Base-by-base conservation (phyloP, 2,329 filamentous ascomycete genomes). In the Westerdykella aurantiaca region DNA sequence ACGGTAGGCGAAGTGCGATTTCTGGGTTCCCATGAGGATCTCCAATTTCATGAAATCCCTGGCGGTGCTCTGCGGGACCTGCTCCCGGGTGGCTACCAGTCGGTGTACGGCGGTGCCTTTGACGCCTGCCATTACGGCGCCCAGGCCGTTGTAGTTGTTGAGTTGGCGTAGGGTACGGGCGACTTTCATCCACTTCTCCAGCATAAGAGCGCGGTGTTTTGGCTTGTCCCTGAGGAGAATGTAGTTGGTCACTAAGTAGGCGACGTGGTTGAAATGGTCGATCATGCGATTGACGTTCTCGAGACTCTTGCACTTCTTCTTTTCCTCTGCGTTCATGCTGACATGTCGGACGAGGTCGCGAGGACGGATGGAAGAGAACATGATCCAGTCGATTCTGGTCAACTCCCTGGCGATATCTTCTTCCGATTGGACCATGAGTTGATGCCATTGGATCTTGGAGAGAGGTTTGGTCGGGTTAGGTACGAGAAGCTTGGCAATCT, bases 61-160 rank as follows among this genome's bases (percentile, higher is more conserved):
- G 55, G 86, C 83, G 0, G 83, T 78, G 1, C 83, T 78, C 6
- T 78, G 69, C 2, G 86, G 77, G 3, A 97, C 81, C 13, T 96
- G 70, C 12, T 85, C 81, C 47, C 85, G 78, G 0, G 93, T 97
- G 56, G 89, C 85, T 0, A 78, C 73, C 1, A 98, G 78, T 14
- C 93, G 85, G 61, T 93, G 85, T 22, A 98, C 84, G 0, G 89
- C 82, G 2, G 86, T 87, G 46, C 87, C 86, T 62, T 94, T 95
- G 59, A 98, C 85, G 7, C 91, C 93, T 6, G 93, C 91, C 45
- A 98, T 79, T 31, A 98, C 82, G 6, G 93, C 91, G n/a, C 90
- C 91, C 1, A 98, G 75, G 0, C 89, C 86, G 64, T 97, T 97
- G 74, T 97, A 98, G 67, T 98, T 97, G 72, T 97, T 96, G 49